Conservation (phyloP, 2,329 filamentous ascomycete species). For the Fusarium newnesense region DNA sequence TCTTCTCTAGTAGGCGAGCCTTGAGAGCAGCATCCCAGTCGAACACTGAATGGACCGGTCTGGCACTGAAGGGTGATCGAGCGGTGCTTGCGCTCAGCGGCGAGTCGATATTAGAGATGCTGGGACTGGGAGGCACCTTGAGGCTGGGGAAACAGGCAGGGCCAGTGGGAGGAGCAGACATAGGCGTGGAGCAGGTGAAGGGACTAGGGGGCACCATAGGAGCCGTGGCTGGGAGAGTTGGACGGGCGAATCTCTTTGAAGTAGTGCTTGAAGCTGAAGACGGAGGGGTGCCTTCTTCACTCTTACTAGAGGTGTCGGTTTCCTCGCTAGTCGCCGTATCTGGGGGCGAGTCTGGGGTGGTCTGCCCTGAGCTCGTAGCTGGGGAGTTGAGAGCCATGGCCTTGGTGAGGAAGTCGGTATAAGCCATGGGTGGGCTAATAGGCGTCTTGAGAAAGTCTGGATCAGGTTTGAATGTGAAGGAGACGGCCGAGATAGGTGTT, state of each 20-base stretch:
- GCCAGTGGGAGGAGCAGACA: constrained; percentile 71
- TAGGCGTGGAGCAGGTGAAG: constrained; percentile 61
- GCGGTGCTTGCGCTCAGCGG: constrained; percentile 70
- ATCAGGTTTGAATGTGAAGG: constrained; percentile 53
- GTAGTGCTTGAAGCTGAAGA: constrained; percentile 53
- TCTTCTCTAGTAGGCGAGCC: constrained; percentile 70
- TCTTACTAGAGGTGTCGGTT: constrained; percentile 67
- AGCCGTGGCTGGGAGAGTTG: constrained; percentile 50
- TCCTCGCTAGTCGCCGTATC: constrained; percentile 67
- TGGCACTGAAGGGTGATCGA: constrained; percentile 79
- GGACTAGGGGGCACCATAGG: constrained; percentile 59
- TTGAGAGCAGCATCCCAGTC: constrained; percentile 82
- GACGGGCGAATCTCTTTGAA: constrained; percentile 42
- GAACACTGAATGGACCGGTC: constrained; percentile 74
- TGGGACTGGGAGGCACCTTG: constrained; percentile 81
- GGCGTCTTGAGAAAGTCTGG: constrained; percentile 80
- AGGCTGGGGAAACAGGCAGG: constrained; percentile 72
- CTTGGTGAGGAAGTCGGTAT: constrained; percentile 88
- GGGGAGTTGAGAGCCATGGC: constrained; percentile 81
- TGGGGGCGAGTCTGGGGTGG: constrained; percentile 60
- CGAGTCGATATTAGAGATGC: constrained; percentile 74
- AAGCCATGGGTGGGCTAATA: constrained; percentile 89
- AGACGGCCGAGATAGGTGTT: constrained; percentile 70
- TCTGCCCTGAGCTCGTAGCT: constrained; percentile 63
- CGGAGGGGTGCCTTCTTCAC: constrained; percentile 62